phyloP scores from a whole-genome alignment of 2,329 filamentous ascomycete species.

The Lachnellula suecica region DNA sequence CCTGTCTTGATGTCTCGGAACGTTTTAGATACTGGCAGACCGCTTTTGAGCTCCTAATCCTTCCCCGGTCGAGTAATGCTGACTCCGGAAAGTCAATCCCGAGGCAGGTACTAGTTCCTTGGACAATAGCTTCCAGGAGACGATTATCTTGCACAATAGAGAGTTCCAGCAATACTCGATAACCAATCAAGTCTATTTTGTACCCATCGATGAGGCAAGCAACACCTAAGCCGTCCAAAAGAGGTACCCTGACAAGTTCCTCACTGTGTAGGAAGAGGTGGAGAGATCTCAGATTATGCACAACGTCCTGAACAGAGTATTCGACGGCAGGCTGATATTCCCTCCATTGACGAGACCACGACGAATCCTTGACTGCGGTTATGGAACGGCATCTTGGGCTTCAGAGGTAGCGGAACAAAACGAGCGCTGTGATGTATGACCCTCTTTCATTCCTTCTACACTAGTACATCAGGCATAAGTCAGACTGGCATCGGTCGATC shows the following conservation, averaged over 20 bases:
- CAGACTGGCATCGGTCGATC: neutral
- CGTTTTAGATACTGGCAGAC: too few relatives aligned
- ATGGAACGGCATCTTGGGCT: slow-evolving; percentile 71
- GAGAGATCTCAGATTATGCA: slow-evolving; percentile 65
- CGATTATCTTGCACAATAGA: slow-evolving; percentile 59
- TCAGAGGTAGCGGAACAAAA: slow-evolving; percentile 64
- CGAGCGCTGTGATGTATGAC: slow-evolving; percentile 61
- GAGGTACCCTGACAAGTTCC: too few relatives aligned
- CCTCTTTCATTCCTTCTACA: neutral
- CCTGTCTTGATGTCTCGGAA: too few relatives aligned
- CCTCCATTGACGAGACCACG: slow-evolving; percentile 59
- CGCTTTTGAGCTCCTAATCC: too few relatives aligned
- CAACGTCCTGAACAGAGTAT: slow-evolving; percentile 59
- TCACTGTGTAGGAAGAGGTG: slow-evolving; percentile 66
- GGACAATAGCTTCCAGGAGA: slow-evolving; percentile 58
- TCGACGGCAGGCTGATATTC: slow-evolving; percentile 68
- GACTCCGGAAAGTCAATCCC: slow-evolving; percentile 33
- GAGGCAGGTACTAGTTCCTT: slow-evolving; percentile 47
- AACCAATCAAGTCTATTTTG: slow-evolving; percentile 64
- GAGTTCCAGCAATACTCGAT: slow-evolving; percentile 68
- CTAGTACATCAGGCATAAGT: neutral
- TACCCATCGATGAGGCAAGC: slow-evolving; percentile 68
- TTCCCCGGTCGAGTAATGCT: too few relatives aligned
- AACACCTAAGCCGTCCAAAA: neutral
- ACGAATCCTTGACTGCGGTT: slow-evolving; percentile 70